phyloP scores from a whole-genome alignment of 2,329 filamentous ascomycete genomes.

The Cladophialophora psammophila region DNA sequence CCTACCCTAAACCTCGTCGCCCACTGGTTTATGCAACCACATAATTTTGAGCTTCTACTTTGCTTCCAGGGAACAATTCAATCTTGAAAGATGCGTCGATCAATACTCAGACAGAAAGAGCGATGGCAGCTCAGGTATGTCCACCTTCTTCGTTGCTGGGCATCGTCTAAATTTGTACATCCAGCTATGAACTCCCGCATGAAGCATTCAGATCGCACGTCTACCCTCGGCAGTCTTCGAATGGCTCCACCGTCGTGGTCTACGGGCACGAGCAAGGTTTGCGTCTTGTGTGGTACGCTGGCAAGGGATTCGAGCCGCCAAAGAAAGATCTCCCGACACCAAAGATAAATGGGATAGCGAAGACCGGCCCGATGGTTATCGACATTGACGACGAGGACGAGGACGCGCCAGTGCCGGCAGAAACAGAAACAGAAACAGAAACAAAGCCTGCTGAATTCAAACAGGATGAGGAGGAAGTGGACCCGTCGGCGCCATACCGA shows the following conservation, averaged over 20 bases:
- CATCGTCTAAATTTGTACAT: slow-evolving; percentile 5
- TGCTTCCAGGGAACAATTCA: background rate
- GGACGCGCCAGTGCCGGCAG: slow-evolving; percentile 53
- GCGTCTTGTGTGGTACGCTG: slow-evolving; percentile 67
- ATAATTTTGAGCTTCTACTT: background rate
- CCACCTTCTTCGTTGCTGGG: background rate
- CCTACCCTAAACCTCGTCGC: background rate
- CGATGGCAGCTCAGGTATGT: slow-evolving; percentile 53
- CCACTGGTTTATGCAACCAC: background rate
- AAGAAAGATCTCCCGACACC: slow-evolving; percentile 42
- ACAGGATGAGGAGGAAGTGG: slow-evolving; percentile 64
- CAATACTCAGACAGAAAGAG: slow-evolving; percentile 50
- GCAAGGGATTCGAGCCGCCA: slow-evolving; percentile 54
- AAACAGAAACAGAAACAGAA: slow-evolving; percentile 38
- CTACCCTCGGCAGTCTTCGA: slow-evolving; percentile 66
- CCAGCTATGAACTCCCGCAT: slow-evolving; percentile 67
- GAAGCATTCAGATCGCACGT: slow-evolving; percentile 63
- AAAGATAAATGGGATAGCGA: slow-evolving; percentile 51
- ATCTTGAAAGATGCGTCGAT: slow-evolving; percentile 43
- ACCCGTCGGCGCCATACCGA: slow-evolving; percentile 62
- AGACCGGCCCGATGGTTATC: slow-evolving; percentile 60
- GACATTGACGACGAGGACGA: slow-evolving; percentile 63
- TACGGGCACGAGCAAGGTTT: slow-evolving; percentile 67
- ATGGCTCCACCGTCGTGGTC: slow-evolving; percentile 67
- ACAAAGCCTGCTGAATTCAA: slow-evolving; percentile 54